Base-by-base conservation (phyloP, 2,329 filamentous ascomycete genomes). In the Fusarium napiforme region DNA sequence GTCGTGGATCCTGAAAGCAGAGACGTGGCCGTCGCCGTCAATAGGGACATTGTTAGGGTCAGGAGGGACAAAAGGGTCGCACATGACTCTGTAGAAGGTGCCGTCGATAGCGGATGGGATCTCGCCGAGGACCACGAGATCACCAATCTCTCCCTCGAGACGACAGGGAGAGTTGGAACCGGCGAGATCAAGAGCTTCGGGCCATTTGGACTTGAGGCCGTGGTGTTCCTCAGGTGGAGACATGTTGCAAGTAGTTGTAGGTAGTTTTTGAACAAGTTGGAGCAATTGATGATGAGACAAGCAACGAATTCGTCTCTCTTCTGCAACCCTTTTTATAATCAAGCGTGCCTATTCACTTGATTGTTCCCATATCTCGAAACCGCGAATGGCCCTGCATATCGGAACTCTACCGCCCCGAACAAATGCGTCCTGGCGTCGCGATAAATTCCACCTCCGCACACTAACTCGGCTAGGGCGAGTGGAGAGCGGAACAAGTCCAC, bases 21-120 rank as follows among this genome's bases (percentile, higher is more conserved):
- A 79, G 49, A 85, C 77, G 52, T 81, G 81, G 0, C 83, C 83
- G 43, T 85, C 83, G 5, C 83, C 83, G 23, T 84, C 83, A 46
- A 84, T 60, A 8, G 82, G 71, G 15, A 82, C 80, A 52, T 84
- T 78, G 10, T 80, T 66, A 1, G 80, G 69, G 16, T 80, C 69
- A 0, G 81, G 82, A 1, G 82, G 78, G 1, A 80, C 70, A 5
- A 81, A 81, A 1, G 83, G 84, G 60, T 86, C 85, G 3, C 79
- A 78, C 82, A 85, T 85, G 4, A 85, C 80, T 9, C 75, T 55
- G 19, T 76, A 77, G 39, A 78, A 79, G 0, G 77, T 79, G 0
- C 77, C 77, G 18, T 78, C 71, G 8, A 79, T 75, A 12, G 58
- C 69, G 1, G 65, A 8, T 1, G 75, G 77, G 8, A 79, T 73